Base-by-base conservation (phyloP, 208 protist genomes). In the Leptomonas pyrrhocoris region DNA sequence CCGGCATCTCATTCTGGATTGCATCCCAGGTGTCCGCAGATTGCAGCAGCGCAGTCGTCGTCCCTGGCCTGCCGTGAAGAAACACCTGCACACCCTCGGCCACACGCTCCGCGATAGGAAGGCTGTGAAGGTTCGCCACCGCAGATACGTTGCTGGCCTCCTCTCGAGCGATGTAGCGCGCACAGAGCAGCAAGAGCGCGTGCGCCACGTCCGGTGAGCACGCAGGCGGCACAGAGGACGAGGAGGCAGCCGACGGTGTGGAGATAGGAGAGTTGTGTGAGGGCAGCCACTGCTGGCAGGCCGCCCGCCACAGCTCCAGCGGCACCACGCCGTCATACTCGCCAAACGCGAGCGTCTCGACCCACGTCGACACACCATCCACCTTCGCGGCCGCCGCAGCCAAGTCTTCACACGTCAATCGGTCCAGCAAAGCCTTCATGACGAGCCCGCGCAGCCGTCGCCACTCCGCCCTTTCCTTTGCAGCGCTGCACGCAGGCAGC, bases 361-460 rank as follows among this genome's bases (percentile, higher is more conserved):
- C 69, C 83, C 87, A 93, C 53, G 59, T 49, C 8, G 23, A 7
- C 27, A 23, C 31, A n/a, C 31, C 66, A 19, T 46, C 25, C 46
- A 57, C 21, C 42, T 23, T n/a, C 12, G 50, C 42, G 0, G 50
- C 65, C 21, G 40, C 62, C 19, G 38, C 56, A 3, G 42, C 53
- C 28, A 87, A 27, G 27, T 79, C 77, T 12, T 51, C 48, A 1
- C 40, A 65, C 7, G 58, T 59, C 27, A 85, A 21, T 25, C 56
- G 56, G 25, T 68, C 25, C 12, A 89, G 40, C 28, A 81, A 54
- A 0, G 58, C 36, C 23, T 72, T 56, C 75, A 89, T 74, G 1
- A 76, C 68, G n/a, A 84, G 42, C 2, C 86, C 86, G 21, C 81
- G 79, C 55, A 92, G 77, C 2, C 86, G 72, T n/a, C 82, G 80